These are phyloP conservation scores for Fusarium xylarioides DNA, from an alignment of 2,329 filamentous ascomycete genomes.

Conservation along the genomic window DNA sequence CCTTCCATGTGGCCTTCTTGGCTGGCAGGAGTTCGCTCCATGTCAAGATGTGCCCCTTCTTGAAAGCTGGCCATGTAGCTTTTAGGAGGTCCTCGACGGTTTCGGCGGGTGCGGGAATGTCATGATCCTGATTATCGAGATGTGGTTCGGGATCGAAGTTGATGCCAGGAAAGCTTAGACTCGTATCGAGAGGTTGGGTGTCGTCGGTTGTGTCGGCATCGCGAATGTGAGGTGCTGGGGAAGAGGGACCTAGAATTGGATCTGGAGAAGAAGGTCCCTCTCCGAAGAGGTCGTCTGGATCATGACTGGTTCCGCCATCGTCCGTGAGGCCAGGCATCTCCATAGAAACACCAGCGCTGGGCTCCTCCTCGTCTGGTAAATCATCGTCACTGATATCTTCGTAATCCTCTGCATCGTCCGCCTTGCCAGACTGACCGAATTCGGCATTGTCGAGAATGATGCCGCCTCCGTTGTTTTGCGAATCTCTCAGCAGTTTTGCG, in stretches of 20 bases:
- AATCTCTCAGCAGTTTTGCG: conserved; percentile 54
- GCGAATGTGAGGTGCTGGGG: conserved; percentile 55
- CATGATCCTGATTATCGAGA: conserved; percentile 65
- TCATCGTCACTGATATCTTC: conserved; percentile 94
- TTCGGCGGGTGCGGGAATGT: conserved; percentile 75
- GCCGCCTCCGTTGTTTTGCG: conserved; percentile 52
- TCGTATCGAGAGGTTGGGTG: conserved; percentile 45
- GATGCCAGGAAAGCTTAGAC: conserved; percentile 52
- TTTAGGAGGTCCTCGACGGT: conserved; percentile 79
- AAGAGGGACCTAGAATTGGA: conserved; percentile 52
- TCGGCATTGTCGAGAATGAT: conserved; percentile 56
- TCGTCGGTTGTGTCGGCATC: conserved; percentile 51
- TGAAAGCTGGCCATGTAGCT: conserved; percentile 83
- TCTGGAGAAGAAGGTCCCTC: conserved; percentile 65
- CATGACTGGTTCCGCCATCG: conserved; percentile 67
- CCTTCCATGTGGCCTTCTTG: conserved; percentile 79
- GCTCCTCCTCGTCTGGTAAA: conserved; percentile 81
- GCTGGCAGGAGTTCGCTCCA: conserved; percentile 87
- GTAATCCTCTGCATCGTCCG: conserved; percentile 89
- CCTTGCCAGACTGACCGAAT: conserved; percentile 79
- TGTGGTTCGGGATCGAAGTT: conserved; percentile 60
- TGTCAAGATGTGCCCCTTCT: conserved; percentile 75
- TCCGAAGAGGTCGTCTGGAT: conserved; percentile 75
- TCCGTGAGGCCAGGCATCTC: conserved; percentile 66
- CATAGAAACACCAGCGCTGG: conserved; percentile 51